Evolutionary conservation across 257 asterid species (phyloP).

Genomic region (Primulina eburnea): DNA sequence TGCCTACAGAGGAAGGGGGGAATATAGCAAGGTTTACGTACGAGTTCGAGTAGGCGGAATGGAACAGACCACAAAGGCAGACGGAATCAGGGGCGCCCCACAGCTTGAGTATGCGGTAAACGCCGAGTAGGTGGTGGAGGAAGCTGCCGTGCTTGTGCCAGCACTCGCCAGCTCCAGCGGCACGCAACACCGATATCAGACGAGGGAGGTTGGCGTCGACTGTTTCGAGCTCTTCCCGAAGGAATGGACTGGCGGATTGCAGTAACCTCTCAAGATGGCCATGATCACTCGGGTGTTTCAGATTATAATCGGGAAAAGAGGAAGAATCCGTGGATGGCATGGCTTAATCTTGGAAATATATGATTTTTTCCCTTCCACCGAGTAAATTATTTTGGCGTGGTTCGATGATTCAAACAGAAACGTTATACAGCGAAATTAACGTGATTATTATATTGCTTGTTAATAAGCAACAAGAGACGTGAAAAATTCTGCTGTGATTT

Average conservation of each 20-base stretch:
- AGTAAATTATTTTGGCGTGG: no score
- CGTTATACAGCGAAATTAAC: no score
- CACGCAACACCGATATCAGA: slow-evolving; percentile 56
- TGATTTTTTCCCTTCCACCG: no score
- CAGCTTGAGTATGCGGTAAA: slow-evolving; percentile 69
- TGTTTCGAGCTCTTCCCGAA: slow-evolving; percentile 64
- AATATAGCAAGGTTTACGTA: slow-evolving; percentile 85
- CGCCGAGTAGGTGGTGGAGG: slow-evolving; percentile 66
- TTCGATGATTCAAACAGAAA: no score
- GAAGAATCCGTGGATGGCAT: background rate
- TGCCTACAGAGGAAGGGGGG: slow-evolving; percentile 66
- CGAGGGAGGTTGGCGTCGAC: slow-evolving; percentile 55
- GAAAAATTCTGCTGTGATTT: no score
- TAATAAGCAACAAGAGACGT: no score
- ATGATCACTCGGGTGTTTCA: background rate
- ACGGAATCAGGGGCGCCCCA: slow-evolving; percentile 75
- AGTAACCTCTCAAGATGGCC: slow-evolving; percentile 30
- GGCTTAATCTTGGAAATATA: no score
- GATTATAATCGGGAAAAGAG: background rate
- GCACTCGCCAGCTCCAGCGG: slow-evolving; percentile 88
- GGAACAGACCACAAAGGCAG: slow-evolving; percentile 87
- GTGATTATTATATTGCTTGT: no score
- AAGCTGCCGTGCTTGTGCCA: slow-evolving; percentile 92
- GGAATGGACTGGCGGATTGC: slow-evolving; percentile 69
- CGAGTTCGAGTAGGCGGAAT: slow-evolving; percentile 90